Percentiles rank a stretch among this genome's conserved stretches.
phyloP scores from a whole-genome alignment of 2,329 filamentous ascomycete genomes.

The Fusarium incarnatum region DNA sequence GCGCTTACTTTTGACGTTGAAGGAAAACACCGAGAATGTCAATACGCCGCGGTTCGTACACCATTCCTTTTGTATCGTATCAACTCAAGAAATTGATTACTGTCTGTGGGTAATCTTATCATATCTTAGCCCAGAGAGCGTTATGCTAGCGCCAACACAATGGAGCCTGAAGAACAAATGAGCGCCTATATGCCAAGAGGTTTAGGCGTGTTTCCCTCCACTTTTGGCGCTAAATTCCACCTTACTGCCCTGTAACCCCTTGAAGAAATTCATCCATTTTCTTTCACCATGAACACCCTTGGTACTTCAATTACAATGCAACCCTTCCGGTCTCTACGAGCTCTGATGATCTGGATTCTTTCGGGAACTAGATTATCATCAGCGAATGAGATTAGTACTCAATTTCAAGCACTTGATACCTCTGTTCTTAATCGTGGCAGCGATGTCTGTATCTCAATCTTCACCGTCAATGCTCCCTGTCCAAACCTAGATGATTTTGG shows the following conservation, averaged over 20 bases:
- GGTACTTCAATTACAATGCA: neutral
- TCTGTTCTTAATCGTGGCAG: neutral
- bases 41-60: neutral
- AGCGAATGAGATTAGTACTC: too few species aligned
- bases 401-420: too few species aligned
- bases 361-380: neutral
- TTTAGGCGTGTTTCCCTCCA: neutral
- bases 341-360: neutral
- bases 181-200: neutral
- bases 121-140: accelerated
- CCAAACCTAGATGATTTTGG: neutral
- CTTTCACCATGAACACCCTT: neutral
- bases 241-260: neutral
- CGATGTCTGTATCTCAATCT: neutral
- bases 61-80: neutral
- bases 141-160: neutral
- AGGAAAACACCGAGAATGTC: neutral
- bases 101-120: neutral
- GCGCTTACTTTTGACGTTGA: neutral
- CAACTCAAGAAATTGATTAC: neutral
- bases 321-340: neutral
- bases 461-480: neutral
- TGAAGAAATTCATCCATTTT: neutral
- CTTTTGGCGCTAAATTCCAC: neutral
- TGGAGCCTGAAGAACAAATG: neutral